A percentile compares a stretch with the other conserved stretches of the same genome.
These are phyloP conservation scores for Alternaria sp. DNA, from an alignment of 2,329 filamentous ascomycete species.

Conservation along the genomic window DNA sequence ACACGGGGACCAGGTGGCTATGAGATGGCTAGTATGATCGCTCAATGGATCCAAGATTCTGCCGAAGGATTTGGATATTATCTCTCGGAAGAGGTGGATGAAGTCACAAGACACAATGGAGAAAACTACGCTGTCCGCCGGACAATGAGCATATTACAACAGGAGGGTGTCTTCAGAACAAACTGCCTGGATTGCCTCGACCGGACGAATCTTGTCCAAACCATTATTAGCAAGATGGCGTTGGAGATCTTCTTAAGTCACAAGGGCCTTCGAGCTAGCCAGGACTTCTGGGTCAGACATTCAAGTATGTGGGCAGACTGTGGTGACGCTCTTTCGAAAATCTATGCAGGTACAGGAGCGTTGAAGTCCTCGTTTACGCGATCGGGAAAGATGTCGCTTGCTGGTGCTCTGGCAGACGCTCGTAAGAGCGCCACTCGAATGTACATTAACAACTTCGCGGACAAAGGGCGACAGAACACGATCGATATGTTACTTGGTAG, in stretches of 20 bases:
- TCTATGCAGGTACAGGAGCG: slow-evolving; percentile 95
- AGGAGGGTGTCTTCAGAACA: slow-evolving; percentile 94
- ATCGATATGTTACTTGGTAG: slow-evolving; percentile 93
- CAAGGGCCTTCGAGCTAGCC: slow-evolving; percentile 71
- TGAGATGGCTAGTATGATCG: slow-evolving; percentile 87
- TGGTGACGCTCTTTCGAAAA: slow-evolving; percentile 90
- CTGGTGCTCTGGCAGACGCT: slow-evolving; percentile 92
- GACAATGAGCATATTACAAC: slow-evolving; percentile 78
- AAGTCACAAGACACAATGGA: slow-evolving; percentile 57
- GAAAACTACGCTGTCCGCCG: slow-evolving; percentile 50
- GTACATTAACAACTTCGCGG: slow-evolving; percentile 97
- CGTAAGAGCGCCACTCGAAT: slow-evolving; percentile 92
- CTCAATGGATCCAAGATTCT: slow-evolving; percentile 77
- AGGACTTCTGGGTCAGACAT: slow-evolving; percentile 92
- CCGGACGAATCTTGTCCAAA: slow-evolving; percentile 94
- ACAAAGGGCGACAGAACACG: slow-evolving; percentile 90
- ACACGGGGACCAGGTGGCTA: slow-evolving; percentile 88
- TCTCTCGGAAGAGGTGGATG: slow-evolving; percentile 76
- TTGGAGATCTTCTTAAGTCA: slow-evolving; percentile 84
- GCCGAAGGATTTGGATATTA: slow-evolving; percentile 94
- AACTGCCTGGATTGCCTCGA: slow-evolving; percentile 98
- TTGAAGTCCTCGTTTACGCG: slow-evolving; percentile 95
- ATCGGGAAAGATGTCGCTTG: slow-evolving; percentile 93
- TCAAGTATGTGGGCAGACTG: slow-evolving; percentile 97
- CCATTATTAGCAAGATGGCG: slow-evolving; percentile 93